phyloP scores from a whole-genome alignment of 306 rosid genomes.

The Sesbania bispinosa region DNA sequence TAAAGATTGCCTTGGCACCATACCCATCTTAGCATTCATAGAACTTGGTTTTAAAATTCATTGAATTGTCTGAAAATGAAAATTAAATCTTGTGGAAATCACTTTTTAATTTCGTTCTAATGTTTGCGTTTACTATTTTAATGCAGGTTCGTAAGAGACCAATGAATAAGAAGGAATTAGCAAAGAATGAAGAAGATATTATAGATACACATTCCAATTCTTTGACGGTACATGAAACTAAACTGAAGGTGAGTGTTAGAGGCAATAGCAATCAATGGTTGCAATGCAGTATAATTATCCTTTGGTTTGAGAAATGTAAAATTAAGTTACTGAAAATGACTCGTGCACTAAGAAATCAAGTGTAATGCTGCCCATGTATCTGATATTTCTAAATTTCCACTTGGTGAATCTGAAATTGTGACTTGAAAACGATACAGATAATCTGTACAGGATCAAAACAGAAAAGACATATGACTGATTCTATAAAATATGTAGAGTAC shows the following conservation, averaged over 20 bases:
- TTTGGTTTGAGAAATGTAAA: not conserved
- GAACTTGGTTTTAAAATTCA: conserved; percentile 5
- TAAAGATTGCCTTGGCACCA: not conserved
- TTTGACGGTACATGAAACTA: conserved; percentile 90
- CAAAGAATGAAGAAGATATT: conserved; percentile 94
- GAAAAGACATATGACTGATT: not conserved
- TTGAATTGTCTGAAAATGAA: not conserved
- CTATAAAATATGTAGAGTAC: not conserved
- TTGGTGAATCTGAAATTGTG: conserved; percentile 5
- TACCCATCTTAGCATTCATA: conserved; percentile 1
- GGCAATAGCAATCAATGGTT: not conserved
- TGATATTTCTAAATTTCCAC: not conserved
- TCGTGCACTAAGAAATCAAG: not conserved
- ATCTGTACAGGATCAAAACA: not conserved
- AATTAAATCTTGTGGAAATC: not conserved
- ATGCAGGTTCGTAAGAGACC: conserved; percentile 98
- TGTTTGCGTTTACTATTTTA: not conserved
- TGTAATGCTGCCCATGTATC: not conserved
- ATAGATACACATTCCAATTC: conserved; percentile 76
- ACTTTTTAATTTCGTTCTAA: not conserved
- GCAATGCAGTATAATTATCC: not conserved
- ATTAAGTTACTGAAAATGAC: not conserved
- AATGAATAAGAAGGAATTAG: conserved; percentile 85
- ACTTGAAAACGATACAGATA: conserved; percentile 2
- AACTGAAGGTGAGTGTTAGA: conserved; percentile 65